Base-by-base conservation (phyloP, 2,329 filamentous ascomycete species). In the Nemania bipapillata region DNA sequence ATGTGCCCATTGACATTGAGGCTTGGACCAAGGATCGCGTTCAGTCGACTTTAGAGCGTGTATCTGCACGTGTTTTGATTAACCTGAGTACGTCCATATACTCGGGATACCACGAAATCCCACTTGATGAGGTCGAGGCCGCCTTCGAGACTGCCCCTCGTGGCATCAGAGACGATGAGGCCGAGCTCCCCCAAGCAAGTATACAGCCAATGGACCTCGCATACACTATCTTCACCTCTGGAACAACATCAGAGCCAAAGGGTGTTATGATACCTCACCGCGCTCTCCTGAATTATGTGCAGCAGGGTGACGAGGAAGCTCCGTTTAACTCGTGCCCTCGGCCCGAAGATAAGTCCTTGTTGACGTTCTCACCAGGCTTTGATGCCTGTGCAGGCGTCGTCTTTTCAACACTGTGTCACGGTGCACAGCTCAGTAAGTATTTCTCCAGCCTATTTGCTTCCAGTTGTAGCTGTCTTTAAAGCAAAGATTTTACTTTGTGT, bases 1-100 rank as follows among this genome's bases (percentile, higher is more conserved):
- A 70, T 62, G 63, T 69, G 20, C 66, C 66, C 9, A 63, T 69
- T 11, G 66, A 69, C 32, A 35, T 69, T 17, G 63, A 57, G 37
- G 58, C 66, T 12, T 69, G 66, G 66, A 32, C 17, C 20, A n/a
- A 69, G 30, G 57, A 66, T 7, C 30, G 54, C 7, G 59, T 59
- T n/a, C 22, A 28, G 9, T 58, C 66, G 17, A 58, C 66, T 15
- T 15, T 69, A 1, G 30, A 55, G 5, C 17, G 40, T 32, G 56
- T 59, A 22, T 49, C 26, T 32, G 42, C 56, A 24, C 56, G 22
- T 2, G 28, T 57, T n/a, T 15, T 22, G 4, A 20, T 45, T 30
- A 57, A 57, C 54, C 24, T 57, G 7, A 42, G 37, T 37, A 11
- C 49, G 8, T 9, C 7, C 26, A 3, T 11, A 11, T 49, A 49